Evolutionary conservation across 106 monocot genomes (phyloP).

Genomic region (Platanthera zijinensis): DNA sequence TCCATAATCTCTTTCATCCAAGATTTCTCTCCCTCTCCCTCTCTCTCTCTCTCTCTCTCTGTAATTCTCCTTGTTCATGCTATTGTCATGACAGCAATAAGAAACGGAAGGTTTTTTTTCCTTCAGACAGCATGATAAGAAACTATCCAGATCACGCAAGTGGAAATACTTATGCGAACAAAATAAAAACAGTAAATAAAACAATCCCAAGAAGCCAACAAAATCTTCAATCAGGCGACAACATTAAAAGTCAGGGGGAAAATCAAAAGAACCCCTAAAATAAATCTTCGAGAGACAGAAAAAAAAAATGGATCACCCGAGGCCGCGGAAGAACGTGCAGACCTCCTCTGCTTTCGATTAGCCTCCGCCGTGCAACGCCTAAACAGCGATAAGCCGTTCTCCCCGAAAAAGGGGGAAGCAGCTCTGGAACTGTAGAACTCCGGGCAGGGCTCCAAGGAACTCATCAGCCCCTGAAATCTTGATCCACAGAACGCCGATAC

Average conservation of each 20-base stretch:
- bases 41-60: not conserved
- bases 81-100: not conserved
- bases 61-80: not conserved
- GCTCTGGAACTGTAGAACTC: slow-evolving; percentile 6
- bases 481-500: not conserved
- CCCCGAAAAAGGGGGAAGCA: slow-evolving; percentile 3
- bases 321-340: not conserved
- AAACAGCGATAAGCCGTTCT: slow-evolving; percentile 9
- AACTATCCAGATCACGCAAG: not conserved
- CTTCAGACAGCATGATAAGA: not conserved
- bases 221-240: not conserved
- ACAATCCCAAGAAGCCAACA: not conserved
- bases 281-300: not conserved
- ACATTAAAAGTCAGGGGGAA: not conserved
- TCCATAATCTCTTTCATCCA: not conserved
- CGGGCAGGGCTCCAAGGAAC: slow-evolving; percentile 7
- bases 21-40: not conserved
- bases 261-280: not conserved
- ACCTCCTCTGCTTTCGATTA: slow-evolving; percentile 9
- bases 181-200: not conserved
- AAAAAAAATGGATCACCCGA: not conserved
- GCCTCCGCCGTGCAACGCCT: slow-evolving; percentile 8
- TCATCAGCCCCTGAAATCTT: slow-evolving; percentile 3
- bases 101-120: not conserved
- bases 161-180: not conserved